Evolutionary conservation across 495 filamentous ascomycete species (phyloP).

Genomic region (Penicillium cosmopolitanum): DNA sequence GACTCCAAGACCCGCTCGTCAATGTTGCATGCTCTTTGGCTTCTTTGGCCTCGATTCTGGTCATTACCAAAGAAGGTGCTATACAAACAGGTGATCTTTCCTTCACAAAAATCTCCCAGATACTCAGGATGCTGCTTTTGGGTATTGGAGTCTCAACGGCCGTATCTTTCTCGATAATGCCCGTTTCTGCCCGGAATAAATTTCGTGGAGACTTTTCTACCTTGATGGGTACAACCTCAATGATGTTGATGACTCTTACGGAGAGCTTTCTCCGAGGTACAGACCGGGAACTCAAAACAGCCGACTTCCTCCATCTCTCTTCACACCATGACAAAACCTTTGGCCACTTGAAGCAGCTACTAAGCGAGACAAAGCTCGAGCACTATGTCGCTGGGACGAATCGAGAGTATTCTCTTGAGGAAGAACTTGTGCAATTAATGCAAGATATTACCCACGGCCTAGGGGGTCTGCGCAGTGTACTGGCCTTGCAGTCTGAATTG

Average conservation of each 20-base stretch:
- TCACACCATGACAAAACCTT: constrained; percentile 69
- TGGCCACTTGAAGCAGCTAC: constrained; percentile 71
- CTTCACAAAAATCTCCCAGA: constrained; percentile 80
- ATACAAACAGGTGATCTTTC: constrained; percentile 81
- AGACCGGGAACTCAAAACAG: constrained; percentile 71
- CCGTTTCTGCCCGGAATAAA: constrained; percentile 75
- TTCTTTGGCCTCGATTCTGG: constrained; percentile 84
- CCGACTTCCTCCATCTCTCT: constrained; percentile 67
- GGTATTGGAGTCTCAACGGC: constrained; percentile 72
- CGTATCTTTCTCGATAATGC: constrained; percentile 78
- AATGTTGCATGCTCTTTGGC: constrained; percentile 89
- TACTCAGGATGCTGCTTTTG: constrained; percentile 89
- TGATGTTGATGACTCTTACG: constrained; percentile 81
- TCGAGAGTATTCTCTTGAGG: constrained; percentile 76
- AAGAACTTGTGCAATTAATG: constrained; percentile 80
- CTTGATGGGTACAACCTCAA: constrained; percentile 74
- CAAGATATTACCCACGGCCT: constrained; percentile 88
- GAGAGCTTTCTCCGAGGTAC: constrained; percentile 82
- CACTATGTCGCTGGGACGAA: constrained; percentile 85
- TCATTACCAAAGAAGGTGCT: constrained; percentile 89
- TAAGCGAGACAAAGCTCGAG: constrained; percentile 87
- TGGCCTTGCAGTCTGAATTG: constrained; percentile 83
- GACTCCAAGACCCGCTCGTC: constrained; percentile 80
- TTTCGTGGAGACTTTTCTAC: constrained; percentile 75
- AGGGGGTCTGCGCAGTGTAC: constrained; percentile 87